Percentiles rank a stretch among this genome's conserved stretches.
Conservation (phyloP, 1,139 yeast species). For the Saccharomyces hybrid region DNA sequence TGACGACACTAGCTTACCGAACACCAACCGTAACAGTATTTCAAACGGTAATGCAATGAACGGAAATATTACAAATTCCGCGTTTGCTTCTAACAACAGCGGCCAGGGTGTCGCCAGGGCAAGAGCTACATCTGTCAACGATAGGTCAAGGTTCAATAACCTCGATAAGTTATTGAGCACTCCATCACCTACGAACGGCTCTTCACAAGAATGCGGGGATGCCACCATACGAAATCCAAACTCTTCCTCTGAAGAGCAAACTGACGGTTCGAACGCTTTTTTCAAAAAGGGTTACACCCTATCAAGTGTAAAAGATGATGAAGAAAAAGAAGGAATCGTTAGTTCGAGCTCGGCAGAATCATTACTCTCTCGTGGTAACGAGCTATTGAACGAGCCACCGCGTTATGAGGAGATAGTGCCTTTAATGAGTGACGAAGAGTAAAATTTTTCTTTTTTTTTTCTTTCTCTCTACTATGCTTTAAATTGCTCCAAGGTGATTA, state of each 20-base stretch:
- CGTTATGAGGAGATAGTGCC: constrained; percentile 20
- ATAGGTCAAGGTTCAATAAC: constrained; percentile 11
- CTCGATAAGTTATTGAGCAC: constrained; percentile 11
- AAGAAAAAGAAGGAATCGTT: background rate
- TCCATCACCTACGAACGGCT: background rate
- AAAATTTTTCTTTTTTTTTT: background rate
- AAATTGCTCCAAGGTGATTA: background rate
- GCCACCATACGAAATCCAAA: background rate
- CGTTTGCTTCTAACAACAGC: constrained; percentile 3
- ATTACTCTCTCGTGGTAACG: background rate
- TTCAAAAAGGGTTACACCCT: constrained; percentile 12
- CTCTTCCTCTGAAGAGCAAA: background rate
- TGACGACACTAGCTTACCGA: background rate
- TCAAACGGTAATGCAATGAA: background rate
- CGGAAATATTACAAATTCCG: constrained; percentile 2
- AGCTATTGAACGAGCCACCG: constrained; percentile 12
- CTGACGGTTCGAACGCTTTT: background rate
- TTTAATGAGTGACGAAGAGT: constrained; percentile 12
- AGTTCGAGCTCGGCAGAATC: constrained; percentile 1
- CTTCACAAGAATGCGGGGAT: background rate
- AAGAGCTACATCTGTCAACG: constrained; percentile 2
- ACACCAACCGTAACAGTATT: constrained; percentile 1
- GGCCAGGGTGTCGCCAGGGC: background rate
- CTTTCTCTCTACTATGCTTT: background rate
- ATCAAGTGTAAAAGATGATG: background rate